These are phyloP conservation scores for Sugiyamaella chiloensis DNA, from an alignment of 805 yeast species.

Conservation along the genomic window DNA sequence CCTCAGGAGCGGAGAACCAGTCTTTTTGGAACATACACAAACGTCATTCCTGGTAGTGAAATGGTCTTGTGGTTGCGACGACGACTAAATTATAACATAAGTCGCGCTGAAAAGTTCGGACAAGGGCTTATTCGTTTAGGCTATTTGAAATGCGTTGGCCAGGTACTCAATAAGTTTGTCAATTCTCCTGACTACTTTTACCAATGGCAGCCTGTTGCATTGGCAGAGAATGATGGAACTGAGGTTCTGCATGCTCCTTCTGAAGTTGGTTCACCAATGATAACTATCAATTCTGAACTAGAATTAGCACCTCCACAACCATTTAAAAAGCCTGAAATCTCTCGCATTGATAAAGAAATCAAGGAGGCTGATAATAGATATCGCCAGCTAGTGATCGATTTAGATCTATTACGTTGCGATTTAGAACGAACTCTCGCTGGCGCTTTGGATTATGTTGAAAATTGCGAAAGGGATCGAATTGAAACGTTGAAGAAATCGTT, in stretches of 20 bases:
- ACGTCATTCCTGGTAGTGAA: constrained; percentile 58
- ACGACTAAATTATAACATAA: constrained; percentile 50
- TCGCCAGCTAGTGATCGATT: constrained; percentile 48
- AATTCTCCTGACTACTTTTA: constrained; percentile 67
- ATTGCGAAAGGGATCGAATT: constrained; percentile 68
- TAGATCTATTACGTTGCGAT: constrained; percentile 64
- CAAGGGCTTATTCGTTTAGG: constrained; percentile 65
- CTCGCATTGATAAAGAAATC: constrained; percentile 39
- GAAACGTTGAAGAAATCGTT: constrained; percentile 64
- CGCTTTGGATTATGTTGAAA: constrained; percentile 65
- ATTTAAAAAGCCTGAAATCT: not conserved
- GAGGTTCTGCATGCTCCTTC: not conserved
- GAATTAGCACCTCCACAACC: not conserved
- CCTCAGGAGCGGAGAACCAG: constrained; percentile 57
- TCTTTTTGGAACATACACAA: constrained; percentile 61
- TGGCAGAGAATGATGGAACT: not conserved
- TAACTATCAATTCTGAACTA: not conserved
- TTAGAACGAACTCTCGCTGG: constrained; percentile 65
- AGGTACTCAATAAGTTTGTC: constrained; percentile 52
- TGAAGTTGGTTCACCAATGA: not conserved
- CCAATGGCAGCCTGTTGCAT: constrained; percentile 69
- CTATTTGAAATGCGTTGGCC: constrained; percentile 59
- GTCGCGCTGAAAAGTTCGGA: constrained; percentile 69
- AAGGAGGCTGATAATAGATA: constrained; percentile 52
- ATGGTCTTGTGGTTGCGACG: constrained; percentile 59